phyloP scores from a whole-genome alignment of 352 stramenopile genomes.

The Lagenidium sp. region DNA sequence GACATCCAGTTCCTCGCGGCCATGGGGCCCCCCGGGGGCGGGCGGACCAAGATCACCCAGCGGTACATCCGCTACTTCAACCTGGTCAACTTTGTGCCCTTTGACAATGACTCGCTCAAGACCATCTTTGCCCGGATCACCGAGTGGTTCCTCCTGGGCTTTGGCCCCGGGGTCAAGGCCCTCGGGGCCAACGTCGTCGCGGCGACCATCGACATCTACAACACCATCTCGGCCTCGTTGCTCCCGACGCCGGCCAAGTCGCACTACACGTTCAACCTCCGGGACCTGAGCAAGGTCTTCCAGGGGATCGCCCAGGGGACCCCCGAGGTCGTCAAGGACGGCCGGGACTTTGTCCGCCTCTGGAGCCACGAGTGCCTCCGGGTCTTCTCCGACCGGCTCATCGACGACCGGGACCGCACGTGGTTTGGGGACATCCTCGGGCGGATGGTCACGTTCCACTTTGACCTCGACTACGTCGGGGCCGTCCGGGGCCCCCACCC shows the following conservation, averaged over 20 bases:
- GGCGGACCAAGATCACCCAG: slow-evolving; percentile 88
- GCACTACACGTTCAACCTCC: slow-evolving; percentile 94
- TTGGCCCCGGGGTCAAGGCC: slow-evolving; percentile 73
- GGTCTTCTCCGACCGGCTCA: slow-evolving; percentile 89
- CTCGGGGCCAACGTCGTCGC: slow-evolving; percentile 57
- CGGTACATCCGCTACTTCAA: slow-evolving; percentile 92
- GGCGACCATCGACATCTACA: slow-evolving; percentile 91
- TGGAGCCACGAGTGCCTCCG: slow-evolving; percentile 90
- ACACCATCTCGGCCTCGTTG: slow-evolving; percentile 84
- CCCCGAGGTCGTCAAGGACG: slow-evolving; percentile 69
- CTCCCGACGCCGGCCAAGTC: slow-evolving; percentile 90
- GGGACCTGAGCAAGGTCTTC: slow-evolving; percentile 91
- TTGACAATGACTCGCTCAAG: slow-evolving; percentile 81
- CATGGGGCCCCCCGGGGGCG: slow-evolving; percentile 90
- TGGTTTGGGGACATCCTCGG: slow-evolving; percentile 81
- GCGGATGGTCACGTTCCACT: slow-evolving; percentile 66
- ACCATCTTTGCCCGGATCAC: slow-evolving; percentile 87
- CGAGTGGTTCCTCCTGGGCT: slow-evolving; percentile 86
- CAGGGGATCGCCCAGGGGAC: slow-evolving; percentile 85
- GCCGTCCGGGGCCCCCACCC: slow-evolving; percentile 47
- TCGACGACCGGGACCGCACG: slow-evolving; percentile 79
- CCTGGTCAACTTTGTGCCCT: slow-evolving; percentile 90
- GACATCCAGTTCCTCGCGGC: slow-evolving; percentile 91
- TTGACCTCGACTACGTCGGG: slow-evolving; percentile 64
- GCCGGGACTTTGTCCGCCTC: slow-evolving; percentile 79